These are phyloP conservation scores for Exophiala xenobiotica DNA, from an alignment of 2,329 filamentous ascomycete species.

Conservation along the genomic window DNA sequence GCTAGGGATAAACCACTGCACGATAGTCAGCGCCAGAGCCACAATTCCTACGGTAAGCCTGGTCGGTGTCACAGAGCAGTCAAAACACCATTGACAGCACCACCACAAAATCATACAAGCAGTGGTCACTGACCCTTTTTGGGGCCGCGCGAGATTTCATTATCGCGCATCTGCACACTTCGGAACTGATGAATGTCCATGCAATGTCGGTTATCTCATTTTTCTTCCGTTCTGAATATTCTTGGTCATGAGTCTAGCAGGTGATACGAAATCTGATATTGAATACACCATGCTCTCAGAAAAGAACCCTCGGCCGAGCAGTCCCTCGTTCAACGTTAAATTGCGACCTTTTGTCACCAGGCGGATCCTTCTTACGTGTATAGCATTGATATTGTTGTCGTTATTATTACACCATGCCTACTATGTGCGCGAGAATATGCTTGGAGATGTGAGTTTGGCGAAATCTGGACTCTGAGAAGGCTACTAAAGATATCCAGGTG, in stretches of 20 bases:
- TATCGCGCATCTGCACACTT: not conserved
- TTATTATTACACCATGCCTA: constrained; percentile 6
- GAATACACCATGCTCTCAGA: not conserved
- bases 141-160: not conserved
- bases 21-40: not conserved
- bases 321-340: not conserved
- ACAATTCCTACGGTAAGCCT: not conserved
- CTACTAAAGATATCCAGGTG: not conserved
- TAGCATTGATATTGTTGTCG: not conserved
- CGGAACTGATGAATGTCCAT: not conserved
- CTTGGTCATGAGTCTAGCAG: constrained; percentile 1
- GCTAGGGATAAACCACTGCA: too few relatives aligned
- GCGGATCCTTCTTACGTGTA: constrained; percentile 2
- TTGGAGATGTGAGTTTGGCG: constrained; percentile 1
- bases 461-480: too few relatives aligned
- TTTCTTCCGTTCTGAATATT: not conserved
- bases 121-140: not conserved
- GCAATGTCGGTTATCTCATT: not conserved
- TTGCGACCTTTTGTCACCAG: constrained; percentile 1
- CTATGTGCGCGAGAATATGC: constrained; percentile 1
- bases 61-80: not conserved
- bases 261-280: not conserved
- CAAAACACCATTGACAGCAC: not conserved
- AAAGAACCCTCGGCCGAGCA: not conserved
- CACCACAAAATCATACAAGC: not conserved